Conservation (phyloP, 495 filamentous ascomycete genomes). For the Aspergillus cristatus region DNA sequence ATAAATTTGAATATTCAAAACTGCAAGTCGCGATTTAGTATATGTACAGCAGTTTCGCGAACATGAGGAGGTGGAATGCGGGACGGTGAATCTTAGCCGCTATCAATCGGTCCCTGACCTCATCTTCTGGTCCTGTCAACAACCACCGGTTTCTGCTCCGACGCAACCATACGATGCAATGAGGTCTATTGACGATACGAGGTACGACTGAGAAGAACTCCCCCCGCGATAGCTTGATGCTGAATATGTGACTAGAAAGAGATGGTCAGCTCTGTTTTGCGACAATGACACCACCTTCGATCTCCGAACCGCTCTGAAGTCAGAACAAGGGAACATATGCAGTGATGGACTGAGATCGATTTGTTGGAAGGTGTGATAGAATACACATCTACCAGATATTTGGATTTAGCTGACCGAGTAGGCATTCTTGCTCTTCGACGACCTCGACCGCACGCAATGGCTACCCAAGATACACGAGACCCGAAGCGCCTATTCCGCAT, state of each 20-base stretch:
- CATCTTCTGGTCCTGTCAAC: conserved; percentile 59
- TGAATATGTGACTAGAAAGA: conserved; percentile 24
- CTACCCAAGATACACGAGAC: conserved; percentile 53
- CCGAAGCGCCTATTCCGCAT: conserved; percentile 60
- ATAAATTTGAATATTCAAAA: no score
- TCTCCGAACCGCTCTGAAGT: conserved; percentile 56
- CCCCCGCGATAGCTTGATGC: no score
- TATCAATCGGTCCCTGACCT: conserved; percentile 73
- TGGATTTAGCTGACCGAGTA: conserved; percentile 24
- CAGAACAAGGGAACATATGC: conserved; percentile 50
- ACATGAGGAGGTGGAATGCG: no score
- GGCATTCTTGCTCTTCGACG: conserved; percentile 75
- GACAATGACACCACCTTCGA: conserved; percentile 50
- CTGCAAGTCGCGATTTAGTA: no score
- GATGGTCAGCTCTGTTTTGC: conserved; percentile 60
- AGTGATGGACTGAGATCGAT: conserved; percentile 70
- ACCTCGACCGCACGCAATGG: conserved; percentile 60
- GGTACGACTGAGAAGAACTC: conserved; percentile 28
- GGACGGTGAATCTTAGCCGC: no score
- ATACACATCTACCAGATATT: conserved; percentile 1
- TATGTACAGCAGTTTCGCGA: no score
- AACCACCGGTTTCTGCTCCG: no score
- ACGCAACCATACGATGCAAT: conserved; percentile 34
- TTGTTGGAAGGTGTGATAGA: conserved; percentile 73
- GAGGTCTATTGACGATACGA: conserved; percentile 55